Evolutionary conservation across 129 eudicot genomes (phyloP).

Genomic region (Dittrichia graveolens): DNA sequence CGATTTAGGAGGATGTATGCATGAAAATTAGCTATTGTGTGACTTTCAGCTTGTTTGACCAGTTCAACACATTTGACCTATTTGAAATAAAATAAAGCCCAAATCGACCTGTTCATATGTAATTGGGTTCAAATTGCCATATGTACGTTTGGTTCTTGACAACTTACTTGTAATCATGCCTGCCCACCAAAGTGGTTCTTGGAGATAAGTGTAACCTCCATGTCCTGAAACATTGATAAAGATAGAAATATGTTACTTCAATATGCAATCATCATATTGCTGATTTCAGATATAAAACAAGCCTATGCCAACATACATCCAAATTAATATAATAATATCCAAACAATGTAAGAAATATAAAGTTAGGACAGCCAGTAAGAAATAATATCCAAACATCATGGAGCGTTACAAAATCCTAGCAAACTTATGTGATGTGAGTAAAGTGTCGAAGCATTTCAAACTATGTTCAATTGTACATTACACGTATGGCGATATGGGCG

Average conservation of each 20-base stretch:
- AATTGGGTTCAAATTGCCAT: neutral
- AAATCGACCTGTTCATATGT: neutral
- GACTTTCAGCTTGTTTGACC: neutral
- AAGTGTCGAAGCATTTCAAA: no score
- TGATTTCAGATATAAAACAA: neutral
- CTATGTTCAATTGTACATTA: no score
- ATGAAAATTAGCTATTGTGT: neutral
- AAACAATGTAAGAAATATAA: no score
- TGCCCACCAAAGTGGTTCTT: conserved; percentile 93
- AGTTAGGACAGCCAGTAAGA: no score
- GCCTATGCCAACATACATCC: no score
- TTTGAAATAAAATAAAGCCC: conserved; percentile 1
- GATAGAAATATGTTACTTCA: neutral
- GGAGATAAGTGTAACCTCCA: conserved; percentile 78
- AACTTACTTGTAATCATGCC: conserved; percentile 83
- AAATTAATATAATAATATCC: no score
- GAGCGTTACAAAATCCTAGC: neutral
- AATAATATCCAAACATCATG: no score
- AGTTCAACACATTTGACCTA: neutral
- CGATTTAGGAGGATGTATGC: neutral
- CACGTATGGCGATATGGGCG: no score
- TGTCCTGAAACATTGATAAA: conserved; percentile 37
- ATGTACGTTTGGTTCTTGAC: neutral
- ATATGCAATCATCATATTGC: neutral
- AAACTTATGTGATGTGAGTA: neutral